These are phyloP conservation scores for Mycena vitilis DNA, from an alignment of 768 basidiomycete genomes.

Conservation along the genomic window DNA sequence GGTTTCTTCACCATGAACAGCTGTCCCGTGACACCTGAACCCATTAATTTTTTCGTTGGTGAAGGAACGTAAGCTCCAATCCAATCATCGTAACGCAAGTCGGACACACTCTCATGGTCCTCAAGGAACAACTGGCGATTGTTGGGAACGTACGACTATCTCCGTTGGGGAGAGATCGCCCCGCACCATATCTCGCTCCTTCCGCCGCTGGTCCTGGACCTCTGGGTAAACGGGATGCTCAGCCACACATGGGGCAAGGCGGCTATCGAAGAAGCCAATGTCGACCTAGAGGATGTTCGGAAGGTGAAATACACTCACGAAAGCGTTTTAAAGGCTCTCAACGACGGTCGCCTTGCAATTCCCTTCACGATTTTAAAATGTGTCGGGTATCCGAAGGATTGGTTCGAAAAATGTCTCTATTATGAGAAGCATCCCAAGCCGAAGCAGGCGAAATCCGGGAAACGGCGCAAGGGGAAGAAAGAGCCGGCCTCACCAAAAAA, in stretches of 20 bases:
- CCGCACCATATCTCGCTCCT: conserved; percentile 31
- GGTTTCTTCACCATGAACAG: conserved; percentile 26
- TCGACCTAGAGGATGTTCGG: background rate
- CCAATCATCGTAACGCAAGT: background rate
- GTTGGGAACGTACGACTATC: conserved; percentile 29
- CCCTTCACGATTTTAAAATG: conserved; percentile 38
- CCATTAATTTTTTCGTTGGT: conserved; percentile 34
- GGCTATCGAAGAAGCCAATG: conserved; percentile 17
- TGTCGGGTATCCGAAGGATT: conserved; percentile 37
- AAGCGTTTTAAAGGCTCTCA: conserved; percentile 31
- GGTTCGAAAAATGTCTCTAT: conserved; percentile 34
- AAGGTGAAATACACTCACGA: conserved; percentile 16
- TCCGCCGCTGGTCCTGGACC: conserved; percentile 14
- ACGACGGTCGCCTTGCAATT: conserved; percentile 36
- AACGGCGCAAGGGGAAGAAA: background rate
- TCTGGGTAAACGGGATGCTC: conserved; percentile 24
- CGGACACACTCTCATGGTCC: background rate
- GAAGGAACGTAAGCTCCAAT: conserved; percentile 19
- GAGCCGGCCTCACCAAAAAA: conserved; percentile 10
- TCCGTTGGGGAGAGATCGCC: conserved; percentile 30
- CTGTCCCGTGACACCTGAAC: conserved; percentile 2
- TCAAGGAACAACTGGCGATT: conserved; percentile 30
- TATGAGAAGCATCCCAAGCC: conserved; percentile 35
- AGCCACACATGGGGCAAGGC: conserved; percentile 15
- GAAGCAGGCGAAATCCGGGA: background rate